Base-by-base conservation (phyloP, 1,284 basidiomycete species). In the Boletus holoroseus region DNA sequence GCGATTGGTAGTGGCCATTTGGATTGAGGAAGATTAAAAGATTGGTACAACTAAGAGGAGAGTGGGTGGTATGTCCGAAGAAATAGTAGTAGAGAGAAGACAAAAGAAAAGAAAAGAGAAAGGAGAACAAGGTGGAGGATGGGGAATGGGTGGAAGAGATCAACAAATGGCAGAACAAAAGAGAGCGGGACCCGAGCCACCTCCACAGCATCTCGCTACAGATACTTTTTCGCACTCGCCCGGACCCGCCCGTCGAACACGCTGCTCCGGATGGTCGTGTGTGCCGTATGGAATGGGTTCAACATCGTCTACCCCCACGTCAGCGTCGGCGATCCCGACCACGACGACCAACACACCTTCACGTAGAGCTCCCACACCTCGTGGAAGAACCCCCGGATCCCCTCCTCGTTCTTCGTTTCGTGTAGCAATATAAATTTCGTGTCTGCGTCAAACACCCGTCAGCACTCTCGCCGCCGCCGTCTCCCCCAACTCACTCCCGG, bases 331-430 rank as follows among this genome's bases (percentile, higher is more conserved):
- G 3, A 1, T 0, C 9, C 1, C 7, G 13, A 9, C 28, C 16
- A 24, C 12, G 36, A 15, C 49, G 37, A 36, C 20, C 22, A 0
- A 5, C 79, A 58, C 61, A 93, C 93, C 83, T 96, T 96, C 38
- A 94, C 81, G 71, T 94, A 96, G 60, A 88, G 65, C 76, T 97
- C 94, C 94, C 94, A 97, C 26, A 94, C 84, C 22, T 96, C 94
- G 62, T 82, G 81, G 63, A 97, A 89, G 75, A 97, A 97, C 47
- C 78, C 68, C 54, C 85, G 80, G 68, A 97, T 95, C 6, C 93
- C 93, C 47, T 97, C 94, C 71, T 97, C 94, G 72, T 95, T 96
- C 77, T 91, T 94, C 16, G 79, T 77, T 69, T 97, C 94, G 70
- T 96, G 94, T 52, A 97, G 72, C 54, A 97, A 72, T 49, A 97